Conservation (phyloP, 192 early-diverging fungal species). For the Funneliformis geosporum region DNA sequence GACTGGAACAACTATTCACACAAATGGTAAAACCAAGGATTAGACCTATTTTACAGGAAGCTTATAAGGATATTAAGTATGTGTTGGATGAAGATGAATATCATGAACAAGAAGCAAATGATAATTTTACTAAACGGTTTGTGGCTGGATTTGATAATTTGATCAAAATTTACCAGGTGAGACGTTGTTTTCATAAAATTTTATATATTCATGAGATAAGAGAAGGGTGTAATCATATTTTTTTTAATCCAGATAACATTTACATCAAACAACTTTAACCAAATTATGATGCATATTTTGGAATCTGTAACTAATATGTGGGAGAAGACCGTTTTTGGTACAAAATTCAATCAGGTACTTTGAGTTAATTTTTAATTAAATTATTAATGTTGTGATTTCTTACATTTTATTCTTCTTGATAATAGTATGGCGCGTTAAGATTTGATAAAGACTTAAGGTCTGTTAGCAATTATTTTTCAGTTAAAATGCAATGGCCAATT, state of each 20-base stretch:
- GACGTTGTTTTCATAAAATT: not conserved
- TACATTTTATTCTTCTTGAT: slow-evolving; percentile 15
- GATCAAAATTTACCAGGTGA: slow-evolving; percentile 61
- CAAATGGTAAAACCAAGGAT: slow-evolving; percentile 81
- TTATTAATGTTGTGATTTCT: not conserved
- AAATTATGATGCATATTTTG: slow-evolving; percentile 64
- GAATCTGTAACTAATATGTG: slow-evolving; percentile 76
- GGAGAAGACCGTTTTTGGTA: slow-evolving; percentile 82
- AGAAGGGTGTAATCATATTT: not conserved
- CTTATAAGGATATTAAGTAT: slow-evolving; percentile 87
- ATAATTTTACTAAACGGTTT: slow-evolving; percentile 83
- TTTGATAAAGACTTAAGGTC: slow-evolving; percentile 92
- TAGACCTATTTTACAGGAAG: slow-evolving; percentile 74
- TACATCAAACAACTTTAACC: slow-evolving; percentile 69
- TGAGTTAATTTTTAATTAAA: not conserved
- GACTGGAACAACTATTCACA: slow-evolving; percentile 79
- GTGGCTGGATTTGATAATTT: slow-evolving; percentile 64
- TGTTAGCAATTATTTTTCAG: slow-evolving; percentile 66
- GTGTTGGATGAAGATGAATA: slow-evolving; percentile 92
- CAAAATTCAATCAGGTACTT: slow-evolving; percentile 83
- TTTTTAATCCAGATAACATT: slow-evolving; percentile 47
- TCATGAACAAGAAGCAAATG: slow-evolving; percentile 74
- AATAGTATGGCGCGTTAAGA: slow-evolving; percentile 79
- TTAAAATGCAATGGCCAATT: slow-evolving; percentile 57
- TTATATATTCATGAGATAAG: too few species aligned